These are phyloP conservation scores for Ustilago cynodontis DNA, from an alignment of 1,284 basidiomycete genomes.

Conservation along the genomic window DNA sequence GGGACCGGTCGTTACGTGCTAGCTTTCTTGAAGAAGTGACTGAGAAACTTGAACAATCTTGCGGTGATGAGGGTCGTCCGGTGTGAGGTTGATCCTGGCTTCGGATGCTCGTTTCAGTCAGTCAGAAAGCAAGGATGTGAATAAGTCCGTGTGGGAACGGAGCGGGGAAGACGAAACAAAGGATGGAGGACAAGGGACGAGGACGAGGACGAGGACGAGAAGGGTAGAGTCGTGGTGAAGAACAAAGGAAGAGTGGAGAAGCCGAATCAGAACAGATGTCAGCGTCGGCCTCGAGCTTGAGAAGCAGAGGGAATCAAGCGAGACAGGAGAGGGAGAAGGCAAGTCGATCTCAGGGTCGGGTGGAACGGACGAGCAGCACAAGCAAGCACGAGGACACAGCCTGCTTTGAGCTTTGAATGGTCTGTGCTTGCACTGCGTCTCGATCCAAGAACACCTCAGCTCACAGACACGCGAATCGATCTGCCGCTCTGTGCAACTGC, in stretches of 20 bases:
- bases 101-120: neutral
- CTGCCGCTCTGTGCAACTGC: neutral
- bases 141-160: neutral
- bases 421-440: conserved; percentile 28
- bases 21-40: neutral
- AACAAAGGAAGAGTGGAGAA: conserved; percentile 7
- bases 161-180: neutral
- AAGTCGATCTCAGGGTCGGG: conserved; percentile 10
- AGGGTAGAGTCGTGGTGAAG: neutral
- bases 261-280: neutral
- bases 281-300: neutral
- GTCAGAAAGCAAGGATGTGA: neutral
- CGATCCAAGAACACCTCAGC: conserved; percentile 10
- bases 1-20: conserved; percentile 13
- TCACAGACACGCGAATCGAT: conserved; percentile 17
- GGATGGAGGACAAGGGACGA: neutral
- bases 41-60: neutral
- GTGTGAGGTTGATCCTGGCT: no score
- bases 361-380: neutral
- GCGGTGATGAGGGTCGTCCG: no score
- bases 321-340: neutral
- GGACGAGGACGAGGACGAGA: neutral
- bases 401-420: conserved; percentile 15
- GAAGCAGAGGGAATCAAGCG: conserved; percentile 5
- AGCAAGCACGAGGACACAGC: conserved; percentile 33